These are phyloP conservation scores for Prunus yedoensis DNA, from an alignment of 331 rosid genomes.

Conservation along the genomic window DNA sequence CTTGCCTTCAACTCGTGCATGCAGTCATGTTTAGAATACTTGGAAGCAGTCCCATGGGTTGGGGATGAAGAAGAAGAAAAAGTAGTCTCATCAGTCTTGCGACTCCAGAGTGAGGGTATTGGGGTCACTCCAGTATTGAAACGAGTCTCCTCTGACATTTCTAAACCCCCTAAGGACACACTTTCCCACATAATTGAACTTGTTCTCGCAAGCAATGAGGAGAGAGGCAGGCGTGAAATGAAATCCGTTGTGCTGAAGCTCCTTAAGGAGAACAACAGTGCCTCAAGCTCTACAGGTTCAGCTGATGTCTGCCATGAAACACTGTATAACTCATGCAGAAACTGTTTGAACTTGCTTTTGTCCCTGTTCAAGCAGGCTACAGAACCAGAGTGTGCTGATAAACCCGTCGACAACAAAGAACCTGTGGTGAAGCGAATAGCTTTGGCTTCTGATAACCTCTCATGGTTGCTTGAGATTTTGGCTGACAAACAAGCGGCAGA, in stretches of 20 bases:
- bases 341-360: slow-evolving; percentile 56
- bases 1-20: slow-evolving; percentile 79
- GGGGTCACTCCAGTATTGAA: slow-evolving; percentile 73
- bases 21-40: slow-evolving; percentile 79
- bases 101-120: slow-evolving; percentile 72
- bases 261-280: slow-evolving; percentile 64
- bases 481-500: slow-evolving; percentile 83
- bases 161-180: slow-evolving; percentile 60
- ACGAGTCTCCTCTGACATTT: slow-evolving; percentile 72
- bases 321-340: slow-evolving; percentile 61
- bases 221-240: slow-evolving; percentile 89
- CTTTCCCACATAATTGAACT: slow-evolving; percentile 73
- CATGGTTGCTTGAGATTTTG: slow-evolving; percentile 87
- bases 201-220: slow-evolving; percentile 86
- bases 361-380: slow-evolving; percentile 70
- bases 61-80: slow-evolving; percentile 95
- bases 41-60: slow-evolving; percentile 97
- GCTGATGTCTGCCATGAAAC: slow-evolving; percentile 55
- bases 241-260: slow-evolving; percentile 85
- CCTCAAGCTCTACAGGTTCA: slow-evolving; percentile 45
- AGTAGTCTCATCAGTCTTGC: slow-evolving; percentile 67
- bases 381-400: slow-evolving; percentile 44
- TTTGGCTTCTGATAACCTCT: slow-evolving; percentile 77
- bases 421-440: slow-evolving; percentile 62
- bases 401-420: slow-evolving; percentile 43